Percentiles rank a stretch among this genome's conserved stretches.
Conservation (phyloP, 1,139 yeast species). For the Hansenula sp. region DNA sequence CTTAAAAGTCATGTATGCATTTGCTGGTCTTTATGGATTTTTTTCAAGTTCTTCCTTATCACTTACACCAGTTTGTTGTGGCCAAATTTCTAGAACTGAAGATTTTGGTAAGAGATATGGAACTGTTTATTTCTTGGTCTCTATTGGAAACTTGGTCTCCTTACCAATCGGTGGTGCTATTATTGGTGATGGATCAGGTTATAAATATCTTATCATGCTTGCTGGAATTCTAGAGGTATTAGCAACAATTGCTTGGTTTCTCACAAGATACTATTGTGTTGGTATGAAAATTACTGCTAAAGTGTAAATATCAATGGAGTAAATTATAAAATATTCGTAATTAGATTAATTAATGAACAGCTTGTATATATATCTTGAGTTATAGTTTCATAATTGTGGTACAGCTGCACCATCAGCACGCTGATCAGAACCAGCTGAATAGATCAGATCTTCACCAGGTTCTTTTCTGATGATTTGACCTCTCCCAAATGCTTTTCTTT, state of each 20-base stretch:
- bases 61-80: constrained; percentile 36
- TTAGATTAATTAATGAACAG: too few species aligned
- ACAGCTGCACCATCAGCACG: constrained; percentile 82
- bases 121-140: constrained; percentile 38
- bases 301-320: too few species aligned
- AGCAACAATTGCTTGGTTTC: constrained; percentile 18
- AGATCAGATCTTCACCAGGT: constrained; percentile 35
- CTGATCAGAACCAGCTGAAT: constrained; percentile 71
- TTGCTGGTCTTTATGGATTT: constrained; percentile 44
- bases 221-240: constrained; percentile 13
- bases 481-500: constrained; percentile 55
- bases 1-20: constrained; percentile 40
- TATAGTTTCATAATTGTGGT: constrained; percentile 28
- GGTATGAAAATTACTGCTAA: neutral
- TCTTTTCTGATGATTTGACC: constrained; percentile 68
- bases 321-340: too few species aligned
- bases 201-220: constrained; percentile 21
- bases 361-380: neutral
- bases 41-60: constrained; percentile 46
- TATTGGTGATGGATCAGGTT: constrained; percentile 30
- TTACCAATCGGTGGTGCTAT: constrained; percentile 49
- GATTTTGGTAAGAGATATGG: constrained; percentile 48
- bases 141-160: constrained; percentile 40
- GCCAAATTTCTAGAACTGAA: constrained; percentile 28
- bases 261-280: constrained; percentile 25